Conservation (phyloP, 305 asterid genomes). For the Solanum chacoense region DNA sequence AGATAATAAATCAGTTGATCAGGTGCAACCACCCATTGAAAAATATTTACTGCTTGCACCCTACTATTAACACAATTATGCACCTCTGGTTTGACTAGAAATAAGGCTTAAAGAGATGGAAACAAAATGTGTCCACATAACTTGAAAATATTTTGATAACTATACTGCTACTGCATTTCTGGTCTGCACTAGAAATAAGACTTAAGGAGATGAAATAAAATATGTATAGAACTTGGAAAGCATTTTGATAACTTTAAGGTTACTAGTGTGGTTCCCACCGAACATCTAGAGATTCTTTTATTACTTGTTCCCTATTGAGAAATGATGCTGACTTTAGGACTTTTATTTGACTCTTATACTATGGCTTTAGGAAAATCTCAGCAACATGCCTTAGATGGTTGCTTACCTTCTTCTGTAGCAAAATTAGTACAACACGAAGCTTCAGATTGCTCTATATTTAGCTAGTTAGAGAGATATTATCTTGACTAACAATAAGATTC, state of each 20-base stretch:
- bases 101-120: neutral
- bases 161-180: neutral
- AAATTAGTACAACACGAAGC: neutral
- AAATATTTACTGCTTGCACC: neutral
- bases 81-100: neutral
- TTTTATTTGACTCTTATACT: neutral
- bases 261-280: neutral
- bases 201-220: neutral
- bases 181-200: neutral
- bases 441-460: neutral
- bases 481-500: neutral
- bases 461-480: neutral
- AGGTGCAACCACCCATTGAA: neutral
- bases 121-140: neutral
- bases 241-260: neutral
- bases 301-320: neutral
- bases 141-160: neutral
- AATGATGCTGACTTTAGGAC: neutral
- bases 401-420: neutral
- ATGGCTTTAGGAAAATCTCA: neutral
- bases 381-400: neutral
- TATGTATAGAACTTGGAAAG: neutral
- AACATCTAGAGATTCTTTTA: neutral
- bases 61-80: neutral
- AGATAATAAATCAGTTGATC: neutral